A percentile compares a stretch with the other conserved stretches of the same genome.
Conservation (phyloP, 2,329 filamentous ascomycete species). For the Dactylonectria estremocensis region DNA sequence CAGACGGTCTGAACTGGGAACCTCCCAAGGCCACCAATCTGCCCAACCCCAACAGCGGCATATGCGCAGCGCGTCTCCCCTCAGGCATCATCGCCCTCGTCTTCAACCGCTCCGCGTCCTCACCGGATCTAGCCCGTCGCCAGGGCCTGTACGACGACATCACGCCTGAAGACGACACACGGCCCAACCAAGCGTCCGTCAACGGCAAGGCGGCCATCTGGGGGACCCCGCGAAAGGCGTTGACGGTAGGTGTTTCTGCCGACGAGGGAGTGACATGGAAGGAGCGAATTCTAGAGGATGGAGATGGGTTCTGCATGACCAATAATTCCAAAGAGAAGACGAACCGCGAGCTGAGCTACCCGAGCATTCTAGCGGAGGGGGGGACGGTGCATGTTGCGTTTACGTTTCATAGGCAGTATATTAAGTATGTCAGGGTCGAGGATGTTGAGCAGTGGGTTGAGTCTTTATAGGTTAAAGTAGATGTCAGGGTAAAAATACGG, state of each 20-base stretch:
- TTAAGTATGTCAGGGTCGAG: conserved; percentile 56
- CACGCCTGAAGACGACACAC: conserved; percentile 56
- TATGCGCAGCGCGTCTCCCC: conserved; percentile 54
- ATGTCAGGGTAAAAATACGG: background rate
- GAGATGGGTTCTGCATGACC: conserved; percentile 62
- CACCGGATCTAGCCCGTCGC: conserved; percentile 51
- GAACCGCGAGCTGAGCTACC: conserved; percentile 62
- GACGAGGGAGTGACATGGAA: conserved; percentile 57
- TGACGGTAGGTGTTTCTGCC: conserved; percentile 54
- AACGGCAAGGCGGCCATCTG: conserved; percentile 59
- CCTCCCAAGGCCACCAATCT: conserved; percentile 52
- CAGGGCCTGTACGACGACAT: conserved; percentile 63
- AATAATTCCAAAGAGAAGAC: conserved; percentile 59
- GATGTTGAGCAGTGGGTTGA: conserved; percentile 47
- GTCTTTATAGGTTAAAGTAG: background rate
- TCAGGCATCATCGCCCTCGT: conserved; percentile 56
- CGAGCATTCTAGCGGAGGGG: conserved; percentile 55
- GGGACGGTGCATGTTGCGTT: conserved; percentile 56
- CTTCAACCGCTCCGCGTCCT: conserved; percentile 58
- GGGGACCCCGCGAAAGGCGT: conserved; percentile 57
- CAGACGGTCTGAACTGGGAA: conserved; percentile 57
- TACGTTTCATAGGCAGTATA: conserved; percentile 60
- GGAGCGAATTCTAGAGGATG: conserved; percentile 58
- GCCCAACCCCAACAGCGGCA: conserved; percentile 62
- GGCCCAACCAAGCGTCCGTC: conserved; percentile 55